A percentile compares a stretch with the other conserved stretches of the same genome.
Evolutionary conservation across 208 protist species (phyloP).

Genomic region (Tritrichomonas foetus): DNA sequence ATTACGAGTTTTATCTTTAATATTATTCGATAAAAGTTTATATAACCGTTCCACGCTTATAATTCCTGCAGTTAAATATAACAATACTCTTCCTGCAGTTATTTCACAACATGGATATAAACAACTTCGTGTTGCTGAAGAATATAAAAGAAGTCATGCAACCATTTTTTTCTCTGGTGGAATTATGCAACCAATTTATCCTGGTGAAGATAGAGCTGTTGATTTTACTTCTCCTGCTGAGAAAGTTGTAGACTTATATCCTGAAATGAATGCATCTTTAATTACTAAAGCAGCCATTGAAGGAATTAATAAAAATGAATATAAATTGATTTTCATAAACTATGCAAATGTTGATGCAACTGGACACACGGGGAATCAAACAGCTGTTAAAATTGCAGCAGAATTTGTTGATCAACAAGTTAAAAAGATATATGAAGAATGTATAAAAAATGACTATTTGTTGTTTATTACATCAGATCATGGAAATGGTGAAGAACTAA

Average conservation of each 20-base stretch:
- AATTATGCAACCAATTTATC: not conserved
- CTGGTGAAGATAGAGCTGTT: not conserved
- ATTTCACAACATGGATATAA: not conserved
- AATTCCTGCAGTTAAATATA: not conserved
- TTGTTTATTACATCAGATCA: conserved; percentile 20
- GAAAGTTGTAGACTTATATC: not conserved
- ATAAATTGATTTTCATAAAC: not conserved
- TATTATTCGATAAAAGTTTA: not conserved
- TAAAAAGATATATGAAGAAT: not conserved
- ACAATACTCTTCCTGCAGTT: not conserved
- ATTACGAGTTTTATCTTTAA: not conserved
- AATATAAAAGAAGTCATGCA: not conserved
- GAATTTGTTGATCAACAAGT: not conserved
- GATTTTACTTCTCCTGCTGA: not conserved
- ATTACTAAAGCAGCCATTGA: not conserved
- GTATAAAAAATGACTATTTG: not conserved
- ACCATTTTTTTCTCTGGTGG: conserved; percentile 16
- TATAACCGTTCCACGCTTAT: not conserved
- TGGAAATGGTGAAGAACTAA: conserved; percentile 21
- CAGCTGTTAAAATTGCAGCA: not conserved
- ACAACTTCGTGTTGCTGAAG: not conserved
- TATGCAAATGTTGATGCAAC: conserved; percentile 35
- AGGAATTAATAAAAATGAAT: not conserved
- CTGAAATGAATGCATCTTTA: conserved; percentile 1
- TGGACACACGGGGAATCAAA: not conserved